Evolutionary conservation across 2,329 filamentous ascomycete species (phyloP).

Genomic region (Camptophora hylomeconis): DNA sequence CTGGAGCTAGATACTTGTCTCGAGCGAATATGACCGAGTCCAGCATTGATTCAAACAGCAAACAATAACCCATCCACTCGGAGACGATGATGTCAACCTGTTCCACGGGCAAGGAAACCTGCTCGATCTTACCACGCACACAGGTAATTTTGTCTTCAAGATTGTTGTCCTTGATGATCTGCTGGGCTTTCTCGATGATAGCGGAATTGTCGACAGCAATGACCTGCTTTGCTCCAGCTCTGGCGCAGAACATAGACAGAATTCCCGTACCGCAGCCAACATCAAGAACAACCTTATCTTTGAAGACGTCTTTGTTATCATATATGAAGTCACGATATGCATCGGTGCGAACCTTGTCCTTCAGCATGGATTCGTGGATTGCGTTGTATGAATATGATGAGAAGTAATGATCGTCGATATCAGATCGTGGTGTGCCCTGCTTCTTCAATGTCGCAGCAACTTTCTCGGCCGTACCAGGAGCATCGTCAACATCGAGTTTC

Average conservation of each 20-base stretch:
- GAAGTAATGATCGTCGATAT: constrained; percentile 46
- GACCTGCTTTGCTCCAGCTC: constrained; percentile 73
- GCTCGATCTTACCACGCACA: constrained; percentile 75
- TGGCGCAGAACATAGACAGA: constrained; percentile 86
- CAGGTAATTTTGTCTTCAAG: constrained; percentile 64
- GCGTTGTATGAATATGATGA: constrained; percentile 58
- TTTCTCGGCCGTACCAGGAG: constrained; percentile 24
- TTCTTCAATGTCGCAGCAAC: constrained; percentile 30
- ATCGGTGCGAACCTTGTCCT: constrained; percentile 76
- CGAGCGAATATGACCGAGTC: constrained; percentile 81
- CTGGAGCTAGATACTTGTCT: constrained; percentile 69
- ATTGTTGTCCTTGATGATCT: constrained; percentile 72
- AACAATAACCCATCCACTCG: constrained; percentile 95
- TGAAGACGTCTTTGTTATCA: constrained; percentile 75
- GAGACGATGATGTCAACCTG: constrained; percentile 90
- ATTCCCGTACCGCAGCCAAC: constrained; percentile 81
- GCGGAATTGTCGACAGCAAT: constrained; percentile 86
- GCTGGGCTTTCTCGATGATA: constrained; percentile 74
- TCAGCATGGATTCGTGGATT: constrained; percentile 93
- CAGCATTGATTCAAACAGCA: constrained; percentile 92
- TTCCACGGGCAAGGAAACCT: constrained; percentile 62
- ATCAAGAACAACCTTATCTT: constrained; percentile 75
- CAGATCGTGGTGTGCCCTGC: constrained; percentile 32
- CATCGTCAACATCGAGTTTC: constrained; percentile 47
- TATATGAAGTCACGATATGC: constrained; percentile 94